Evolutionary conservation across 768 basidiomycete species (phyloP).

Genomic region (Trichaptum fuscoviolaceum): DNA sequence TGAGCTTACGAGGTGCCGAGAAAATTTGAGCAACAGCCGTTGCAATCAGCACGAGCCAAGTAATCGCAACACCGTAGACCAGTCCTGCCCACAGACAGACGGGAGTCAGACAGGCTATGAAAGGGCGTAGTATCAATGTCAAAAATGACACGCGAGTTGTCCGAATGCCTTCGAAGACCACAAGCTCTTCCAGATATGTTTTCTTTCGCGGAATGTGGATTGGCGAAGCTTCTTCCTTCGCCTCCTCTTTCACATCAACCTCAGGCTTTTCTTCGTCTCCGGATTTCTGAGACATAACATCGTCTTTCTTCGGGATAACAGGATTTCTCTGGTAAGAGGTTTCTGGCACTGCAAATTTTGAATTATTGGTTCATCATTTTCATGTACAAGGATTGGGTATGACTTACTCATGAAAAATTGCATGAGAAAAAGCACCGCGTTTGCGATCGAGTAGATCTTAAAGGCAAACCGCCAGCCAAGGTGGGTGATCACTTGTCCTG

Average conservation of each 20-base stretch:
- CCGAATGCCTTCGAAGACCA: constrained; percentile 5
- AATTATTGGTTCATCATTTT: neutral
- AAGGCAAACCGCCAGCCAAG: constrained; percentile 16
- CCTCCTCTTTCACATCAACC: neutral
- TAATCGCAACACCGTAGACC: constrained; percentile 17
- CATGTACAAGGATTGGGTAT: neutral
- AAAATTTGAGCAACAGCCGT: constrained; percentile 17
- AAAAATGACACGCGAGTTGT: neutral
- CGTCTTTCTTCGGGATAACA: neutral
- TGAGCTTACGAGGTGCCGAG: constrained; percentile 13
- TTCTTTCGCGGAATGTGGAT: neutral
- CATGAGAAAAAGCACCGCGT: constrained; percentile 4
- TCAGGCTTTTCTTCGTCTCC: neutral
- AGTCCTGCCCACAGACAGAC: constrained; percentile 9
- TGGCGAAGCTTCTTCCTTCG: neutral
- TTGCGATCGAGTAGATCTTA: constrained; percentile 13
- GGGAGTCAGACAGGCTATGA: neutral
- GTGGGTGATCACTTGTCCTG: constrained; percentile 12
- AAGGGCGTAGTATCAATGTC: constrained; percentile 4
- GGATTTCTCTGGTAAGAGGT: neutral
- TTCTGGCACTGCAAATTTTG: neutral
- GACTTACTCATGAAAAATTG: constrained; percentile 1
- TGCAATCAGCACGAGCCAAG: constrained; percentile 20
- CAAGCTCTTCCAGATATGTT: constrained; percentile 6
- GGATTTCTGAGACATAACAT: neutral